Evolutionary conservation across 208 protist species (phyloP).

Genomic region (Leishmania turanica): DNA sequence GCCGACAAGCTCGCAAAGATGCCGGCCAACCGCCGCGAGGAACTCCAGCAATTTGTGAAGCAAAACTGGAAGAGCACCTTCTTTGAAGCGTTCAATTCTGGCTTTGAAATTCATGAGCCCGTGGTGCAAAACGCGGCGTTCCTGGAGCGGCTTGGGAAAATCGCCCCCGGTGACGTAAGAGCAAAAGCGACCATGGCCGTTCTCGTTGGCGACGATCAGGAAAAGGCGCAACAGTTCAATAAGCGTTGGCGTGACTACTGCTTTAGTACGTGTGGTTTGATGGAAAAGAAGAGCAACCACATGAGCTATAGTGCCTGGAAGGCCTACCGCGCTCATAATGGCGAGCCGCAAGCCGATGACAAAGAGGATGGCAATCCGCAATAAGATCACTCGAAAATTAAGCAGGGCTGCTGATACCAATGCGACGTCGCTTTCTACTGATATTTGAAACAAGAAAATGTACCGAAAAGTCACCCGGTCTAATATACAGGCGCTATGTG

Average conservation of each 20-base stretch:
- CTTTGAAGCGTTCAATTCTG: constrained; percentile 28
- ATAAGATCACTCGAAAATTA: background rate
- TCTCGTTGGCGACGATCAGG: constrained; percentile 27
- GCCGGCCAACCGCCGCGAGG: constrained; percentile 10
- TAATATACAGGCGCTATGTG: background rate
- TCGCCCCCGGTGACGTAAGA: constrained; percentile 36
- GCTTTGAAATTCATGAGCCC: constrained; percentile 7
- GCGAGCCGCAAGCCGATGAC: background rate
- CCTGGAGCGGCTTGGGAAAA: constrained; percentile 16
- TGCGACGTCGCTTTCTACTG: background rate
- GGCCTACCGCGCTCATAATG: background rate
- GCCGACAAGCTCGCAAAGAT: constrained; percentile 22
- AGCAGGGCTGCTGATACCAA: background rate
- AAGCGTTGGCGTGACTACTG: constrained; percentile 34
- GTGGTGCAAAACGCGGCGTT: constrained; percentile 20
- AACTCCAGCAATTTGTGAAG: constrained; percentile 32
- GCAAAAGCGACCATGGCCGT: constrained; percentile 18
- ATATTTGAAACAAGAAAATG: background rate
- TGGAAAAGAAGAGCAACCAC: constrained; percentile 42
- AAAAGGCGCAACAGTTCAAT: constrained; percentile 37
- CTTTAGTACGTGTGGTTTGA: constrained; percentile 30
- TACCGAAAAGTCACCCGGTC: background rate
- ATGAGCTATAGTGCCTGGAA: constrained; percentile 27
- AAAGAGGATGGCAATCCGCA: background rate
- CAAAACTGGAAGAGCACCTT: constrained; percentile 35